Conservation (phyloP, 257 asterid genomes). For the Apocynum venetum region DNA sequence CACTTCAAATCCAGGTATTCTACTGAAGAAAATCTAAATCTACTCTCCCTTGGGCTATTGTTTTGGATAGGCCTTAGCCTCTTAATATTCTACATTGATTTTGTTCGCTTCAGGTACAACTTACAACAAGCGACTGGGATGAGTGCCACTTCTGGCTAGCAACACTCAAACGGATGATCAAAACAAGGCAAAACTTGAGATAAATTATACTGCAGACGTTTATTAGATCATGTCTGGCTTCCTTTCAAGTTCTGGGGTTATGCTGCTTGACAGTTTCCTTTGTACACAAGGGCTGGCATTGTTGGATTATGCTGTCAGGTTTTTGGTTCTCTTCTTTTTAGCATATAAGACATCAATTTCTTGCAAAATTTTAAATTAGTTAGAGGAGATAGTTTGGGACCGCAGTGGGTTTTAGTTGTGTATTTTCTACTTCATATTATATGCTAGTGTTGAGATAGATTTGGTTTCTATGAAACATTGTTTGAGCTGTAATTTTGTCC, state of each 20-base stretch:
- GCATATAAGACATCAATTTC: slow-evolving; percentile 18
- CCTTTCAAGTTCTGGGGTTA: slow-evolving; percentile 14
- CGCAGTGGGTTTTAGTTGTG: slow-evolving; percentile 27
- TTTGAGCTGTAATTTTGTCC: slow-evolving; percentile 38
- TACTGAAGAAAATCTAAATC: not conserved
- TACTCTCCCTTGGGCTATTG: not conserved
- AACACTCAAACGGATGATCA: slow-evolving; percentile 87
- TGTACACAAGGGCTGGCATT: slow-evolving; percentile 45
- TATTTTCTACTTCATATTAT: slow-evolving; percentile 31
- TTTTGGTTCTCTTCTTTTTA: slow-evolving; percentile 16
- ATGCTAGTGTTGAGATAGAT: slow-evolving; percentile 35
- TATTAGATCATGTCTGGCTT: not conserved
- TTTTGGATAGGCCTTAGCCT: not conserved
- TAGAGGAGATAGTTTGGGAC: slow-evolving; percentile 36
- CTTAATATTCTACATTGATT: slow-evolving; percentile 5
- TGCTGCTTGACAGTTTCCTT: slow-evolving; percentile 21
- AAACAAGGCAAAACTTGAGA: slow-evolving; percentile 76
- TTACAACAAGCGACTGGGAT: slow-evolving; percentile 96
- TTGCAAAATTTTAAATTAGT: slow-evolving; percentile 35
- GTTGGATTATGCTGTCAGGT: slow-evolving; percentile 32
- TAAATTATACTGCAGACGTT: slow-evolving; percentile 23
- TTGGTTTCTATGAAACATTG: slow-evolving; percentile 11
- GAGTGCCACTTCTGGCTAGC: slow-evolving; percentile 96
- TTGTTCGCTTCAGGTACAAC: slow-evolving; percentile 51
- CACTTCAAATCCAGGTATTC: slow-evolving; percentile 85